Evolutionary conservation across 2,329 filamentous ascomycete genomes (phyloP).

Genomic region (Fusarium caatingaense): DNA sequence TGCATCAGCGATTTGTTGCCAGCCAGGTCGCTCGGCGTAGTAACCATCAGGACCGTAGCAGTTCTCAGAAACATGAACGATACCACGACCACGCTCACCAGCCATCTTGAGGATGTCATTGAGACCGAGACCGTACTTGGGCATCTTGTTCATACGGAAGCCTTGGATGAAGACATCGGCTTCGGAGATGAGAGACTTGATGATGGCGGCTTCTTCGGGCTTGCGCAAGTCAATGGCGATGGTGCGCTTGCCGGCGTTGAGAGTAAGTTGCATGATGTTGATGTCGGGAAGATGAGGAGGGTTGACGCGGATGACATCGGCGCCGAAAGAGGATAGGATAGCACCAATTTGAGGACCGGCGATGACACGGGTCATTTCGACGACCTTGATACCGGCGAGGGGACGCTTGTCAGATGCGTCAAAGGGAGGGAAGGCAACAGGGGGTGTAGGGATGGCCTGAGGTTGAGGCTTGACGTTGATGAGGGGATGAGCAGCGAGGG

Average conservation of each 20-base stretch:
- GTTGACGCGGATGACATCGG: slow-evolving; percentile 14
- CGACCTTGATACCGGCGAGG: neutral
- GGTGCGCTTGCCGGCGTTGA: slow-evolving; percentile 24
- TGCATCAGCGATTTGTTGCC: slow-evolving; percentile 73
- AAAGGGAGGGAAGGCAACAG: slow-evolving; percentile 1
- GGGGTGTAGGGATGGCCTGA: slow-evolving; percentile 15
- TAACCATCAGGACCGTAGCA: slow-evolving; percentile 70
- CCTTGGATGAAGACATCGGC: slow-evolving; percentile 25
- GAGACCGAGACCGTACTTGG: slow-evolving; percentile 17
- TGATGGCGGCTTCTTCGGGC: neutral
- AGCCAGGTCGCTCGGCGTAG: slow-evolving; percentile 70
- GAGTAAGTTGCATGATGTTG: slow-evolving; percentile 20
- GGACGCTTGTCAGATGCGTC: slow-evolving; percentile 1
- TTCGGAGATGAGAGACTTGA: slow-evolving; percentile 8
- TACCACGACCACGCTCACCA: slow-evolving; percentile 63
- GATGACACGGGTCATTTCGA: slow-evolving; percentile 27
- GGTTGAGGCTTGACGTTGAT: slow-evolving; percentile 9
- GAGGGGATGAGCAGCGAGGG: slow-evolving; percentile 10
- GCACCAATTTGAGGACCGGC: slow-evolving; percentile 19
- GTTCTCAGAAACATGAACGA: slow-evolving; percentile 73
- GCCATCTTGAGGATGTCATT: slow-evolving; percentile 21
- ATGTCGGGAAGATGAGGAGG: slow-evolving; percentile 18
- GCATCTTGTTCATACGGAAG: slow-evolving; percentile 29
- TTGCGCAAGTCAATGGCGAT: slow-evolving; percentile 23
- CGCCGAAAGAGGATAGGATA: slow-evolving; percentile 16